Evolutionary conservation across 768 basidiomycete genomes (phyloP).

Genomic region (Melanogaster broomeanus): DNA sequence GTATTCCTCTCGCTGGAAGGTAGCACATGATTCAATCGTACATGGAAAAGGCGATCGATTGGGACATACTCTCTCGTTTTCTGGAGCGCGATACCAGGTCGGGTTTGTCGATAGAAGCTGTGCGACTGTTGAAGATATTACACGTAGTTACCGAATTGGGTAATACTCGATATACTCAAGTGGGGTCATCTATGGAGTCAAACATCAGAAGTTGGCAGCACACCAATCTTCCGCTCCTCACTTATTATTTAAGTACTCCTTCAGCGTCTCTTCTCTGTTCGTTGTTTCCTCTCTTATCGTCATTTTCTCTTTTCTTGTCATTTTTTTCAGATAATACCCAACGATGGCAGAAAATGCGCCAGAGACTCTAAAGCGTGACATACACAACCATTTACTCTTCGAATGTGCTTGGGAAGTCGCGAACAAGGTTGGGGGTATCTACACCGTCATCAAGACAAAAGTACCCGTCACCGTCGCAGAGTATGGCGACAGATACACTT

Average conservation of each 20-base stretch:
- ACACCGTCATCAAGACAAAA: conserved; percentile 99
- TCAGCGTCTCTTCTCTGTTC: background rate
- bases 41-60: background rate
- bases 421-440: conserved; percentile 99
- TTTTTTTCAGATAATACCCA: conserved; percentile 1
- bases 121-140: background rate
- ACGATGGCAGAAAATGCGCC: conserved; percentile 20
- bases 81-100: background rate
- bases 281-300: background rate
- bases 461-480: conserved; percentile 97
- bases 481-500: conserved; percentile 92
- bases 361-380: conserved; percentile 56
- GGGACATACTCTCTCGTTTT: background rate
- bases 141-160: conserved; percentile 25
- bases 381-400: conserved; percentile 81
- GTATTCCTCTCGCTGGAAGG: background rate
- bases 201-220: background rate
- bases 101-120: background rate
- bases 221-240: background rate
- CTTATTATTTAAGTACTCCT: background rate
- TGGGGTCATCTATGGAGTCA: conserved; percentile 11
- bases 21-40: too few relatives aligned
- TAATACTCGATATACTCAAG: conserved; percentile 19
- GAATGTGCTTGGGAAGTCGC: conserved; percentile 98
- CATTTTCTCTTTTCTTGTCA: background rate